These are phyloP conservation scores for Saccharum spontaneum DNA, from an alignment of 176 grass and related monocot genomes.

Conservation along the genomic window DNA sequence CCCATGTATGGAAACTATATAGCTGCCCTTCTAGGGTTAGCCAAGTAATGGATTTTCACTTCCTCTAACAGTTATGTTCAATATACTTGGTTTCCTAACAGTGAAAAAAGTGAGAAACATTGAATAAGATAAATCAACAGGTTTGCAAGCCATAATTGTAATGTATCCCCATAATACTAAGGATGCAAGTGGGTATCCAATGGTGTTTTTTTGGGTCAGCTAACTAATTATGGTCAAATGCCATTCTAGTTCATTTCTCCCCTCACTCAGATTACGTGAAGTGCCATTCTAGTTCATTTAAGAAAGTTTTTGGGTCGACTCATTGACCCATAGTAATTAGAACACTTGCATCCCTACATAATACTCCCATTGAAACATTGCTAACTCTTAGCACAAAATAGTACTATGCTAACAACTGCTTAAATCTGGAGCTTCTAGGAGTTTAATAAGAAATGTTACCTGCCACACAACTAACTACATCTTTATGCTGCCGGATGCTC, in stretches of 20 bases:
- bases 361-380: background rate
- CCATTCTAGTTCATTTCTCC: background rate
- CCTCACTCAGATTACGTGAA: background rate
- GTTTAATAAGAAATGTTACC: constrained; percentile 53
- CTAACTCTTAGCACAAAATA: constrained; percentile 20
- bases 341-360: background rate
- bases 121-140: background rate
- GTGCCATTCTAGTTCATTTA: background rate
- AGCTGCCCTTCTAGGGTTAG: no score
- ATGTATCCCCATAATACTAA: background rate
- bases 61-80: no score
- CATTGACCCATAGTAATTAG: background rate
- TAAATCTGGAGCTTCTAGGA: constrained; percentile 25
- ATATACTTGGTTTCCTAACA: background rate
- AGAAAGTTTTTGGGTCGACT: background rate
- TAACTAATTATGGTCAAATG: background rate
- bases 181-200: background rate
- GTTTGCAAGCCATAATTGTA: constrained; percentile 12
- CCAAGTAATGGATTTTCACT: no score
- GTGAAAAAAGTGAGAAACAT: background rate
- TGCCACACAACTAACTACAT: constrained; percentile 97
- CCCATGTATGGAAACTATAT: no score
- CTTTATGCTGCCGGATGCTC: constrained; percentile 93
- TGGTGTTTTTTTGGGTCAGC: background rate
- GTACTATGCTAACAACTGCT: constrained; percentile 2